Evolutionary conservation across 768 basidiomycete species (phyloP).

Genomic region (Suillus hirtellus): DNA sequence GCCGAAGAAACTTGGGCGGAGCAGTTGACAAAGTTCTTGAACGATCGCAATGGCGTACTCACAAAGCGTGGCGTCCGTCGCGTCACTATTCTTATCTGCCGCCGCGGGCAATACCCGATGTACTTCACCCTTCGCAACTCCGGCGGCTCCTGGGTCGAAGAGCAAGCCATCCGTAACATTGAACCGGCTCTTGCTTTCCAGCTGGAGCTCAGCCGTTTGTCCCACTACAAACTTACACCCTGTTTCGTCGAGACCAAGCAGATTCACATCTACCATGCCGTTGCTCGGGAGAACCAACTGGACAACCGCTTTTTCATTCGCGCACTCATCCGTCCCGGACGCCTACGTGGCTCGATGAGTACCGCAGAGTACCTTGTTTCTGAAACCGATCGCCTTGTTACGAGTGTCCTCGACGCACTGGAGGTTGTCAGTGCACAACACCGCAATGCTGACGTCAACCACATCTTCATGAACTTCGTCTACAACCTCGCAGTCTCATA

Average conservation of each 20-base stretch:
- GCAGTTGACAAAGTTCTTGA: slow-evolving; percentile 69
- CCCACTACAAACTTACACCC: slow-evolving; percentile 96
- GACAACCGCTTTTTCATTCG: slow-evolving; percentile 98
- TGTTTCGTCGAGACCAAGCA: slow-evolving; percentile 96
- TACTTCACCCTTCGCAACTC: slow-evolving; percentile 89
- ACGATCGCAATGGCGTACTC: slow-evolving; percentile 63
- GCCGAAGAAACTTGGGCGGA: slow-evolving; percentile 76
- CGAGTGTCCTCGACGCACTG: slow-evolving; percentile 89
- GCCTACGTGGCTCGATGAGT: slow-evolving; percentile 88
- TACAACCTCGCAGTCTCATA: slow-evolving; percentile 95
- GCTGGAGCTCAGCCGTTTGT: slow-evolving; percentile 92
- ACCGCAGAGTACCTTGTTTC: slow-evolving; percentile 98
- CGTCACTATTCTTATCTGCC: slow-evolving; percentile 89
- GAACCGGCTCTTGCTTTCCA: slow-evolving; percentile 98
- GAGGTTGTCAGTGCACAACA: slow-evolving; percentile 91
- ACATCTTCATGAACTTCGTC: slow-evolving; percentile 99
- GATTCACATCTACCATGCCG: slow-evolving; percentile 96
- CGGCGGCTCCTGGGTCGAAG: slow-evolving; percentile 82
- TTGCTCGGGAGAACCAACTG: slow-evolving; percentile 95
- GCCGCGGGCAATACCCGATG: slow-evolving; percentile 86
- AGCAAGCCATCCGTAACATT: slow-evolving; percentile 95
- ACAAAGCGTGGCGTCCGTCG: slow-evolving; percentile 83
- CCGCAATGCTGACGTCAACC: slow-evolving; percentile 94
- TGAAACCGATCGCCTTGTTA: slow-evolving; percentile 96
- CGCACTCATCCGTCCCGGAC: slow-evolving; percentile 93